phyloP scores from a whole-genome alignment of 2,329 filamentous ascomycete genomes.

The Fragosphaeria purpurea region DNA sequence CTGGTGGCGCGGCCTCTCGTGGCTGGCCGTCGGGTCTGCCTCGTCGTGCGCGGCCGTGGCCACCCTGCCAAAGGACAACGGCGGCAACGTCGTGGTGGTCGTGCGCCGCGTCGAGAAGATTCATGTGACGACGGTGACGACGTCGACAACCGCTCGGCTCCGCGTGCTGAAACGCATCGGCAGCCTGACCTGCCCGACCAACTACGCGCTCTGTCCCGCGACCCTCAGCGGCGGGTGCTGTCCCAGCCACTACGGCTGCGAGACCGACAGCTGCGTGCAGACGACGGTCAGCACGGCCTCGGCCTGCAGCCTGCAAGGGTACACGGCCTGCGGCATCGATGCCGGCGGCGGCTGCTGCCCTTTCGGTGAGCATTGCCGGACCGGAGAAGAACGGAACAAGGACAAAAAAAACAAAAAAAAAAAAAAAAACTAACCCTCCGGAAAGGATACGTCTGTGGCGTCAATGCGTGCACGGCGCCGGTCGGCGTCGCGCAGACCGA shows the following conservation, averaged over 20 bases:
- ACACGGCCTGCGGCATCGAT: conserved; percentile 30
- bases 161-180: conserved; percentile 3
- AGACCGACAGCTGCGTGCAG: conserved; percentile 32
- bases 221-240: conserved; percentile 38
- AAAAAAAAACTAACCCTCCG: background rate
- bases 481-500: conserved; percentile 29
- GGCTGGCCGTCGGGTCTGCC: background rate
- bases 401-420: too few relatives aligned
- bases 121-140: conserved; percentile 9
- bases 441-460: conserved; percentile 31
- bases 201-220: conserved; percentile 23
- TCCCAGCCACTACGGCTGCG: conserved; percentile 38
- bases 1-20: background rate
- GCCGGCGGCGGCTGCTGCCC: conserved; percentile 25
- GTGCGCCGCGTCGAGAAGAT: conserved; percentile 13
- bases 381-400: too few relatives aligned
- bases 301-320: conserved; percentile 25
- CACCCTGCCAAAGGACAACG: background rate
- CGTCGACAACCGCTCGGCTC: background rate
- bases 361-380: background rate
- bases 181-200: conserved; percentile 12
- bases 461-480: conserved; percentile 32
- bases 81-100: background rate
- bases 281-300: conserved; percentile 33
- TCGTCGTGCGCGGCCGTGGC: background rate